These are phyloP conservation scores for Monilinia aucupariae DNA, from an alignment of 2,329 filamentous ascomycete species.

Conservation along the genomic window DNA sequence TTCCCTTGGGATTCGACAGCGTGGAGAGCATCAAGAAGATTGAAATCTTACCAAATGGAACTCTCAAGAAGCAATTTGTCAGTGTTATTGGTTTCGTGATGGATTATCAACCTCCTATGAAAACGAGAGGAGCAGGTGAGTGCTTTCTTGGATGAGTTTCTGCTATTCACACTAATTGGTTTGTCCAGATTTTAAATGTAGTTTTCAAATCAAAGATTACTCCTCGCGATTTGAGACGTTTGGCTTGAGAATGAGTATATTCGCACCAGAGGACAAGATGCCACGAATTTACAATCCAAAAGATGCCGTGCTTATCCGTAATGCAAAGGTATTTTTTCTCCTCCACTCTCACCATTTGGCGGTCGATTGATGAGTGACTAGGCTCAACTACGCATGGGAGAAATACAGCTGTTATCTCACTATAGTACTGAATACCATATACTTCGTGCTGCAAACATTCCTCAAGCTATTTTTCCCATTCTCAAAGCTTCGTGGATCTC, in stretches of 20 bases:
- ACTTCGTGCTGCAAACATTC: constrained; percentile 40
- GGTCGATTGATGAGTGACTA: constrained; percentile 25
- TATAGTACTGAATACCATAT: constrained; percentile 42
- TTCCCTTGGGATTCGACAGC: constrained; percentile 42
- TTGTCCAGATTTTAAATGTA: constrained; percentile 52
- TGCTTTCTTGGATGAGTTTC: neutral
- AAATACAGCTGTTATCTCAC: constrained; percentile 44
- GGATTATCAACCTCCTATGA: constrained; percentile 52
- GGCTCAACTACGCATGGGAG: constrained; percentile 39
- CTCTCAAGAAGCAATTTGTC: constrained; percentile 34
- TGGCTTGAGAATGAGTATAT: constrained; percentile 51
- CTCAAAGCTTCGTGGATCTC: constrained; percentile 21
- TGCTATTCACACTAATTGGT: neutral
- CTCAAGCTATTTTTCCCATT: constrained; percentile 22
- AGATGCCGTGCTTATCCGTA: constrained; percentile 61
- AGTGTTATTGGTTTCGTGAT: constrained; percentile 67
- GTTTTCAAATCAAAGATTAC: constrained; percentile 55
- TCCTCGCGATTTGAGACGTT: constrained; percentile 42
- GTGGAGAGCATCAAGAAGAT: constrained; percentile 38
- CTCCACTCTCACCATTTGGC: constrained; percentile 14
- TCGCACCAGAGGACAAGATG: constrained; percentile 48
- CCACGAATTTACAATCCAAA: constrained; percentile 43
- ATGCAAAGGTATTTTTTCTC: constrained; percentile 40
- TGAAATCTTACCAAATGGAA: neutral
- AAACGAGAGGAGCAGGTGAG: constrained; percentile 49